These are phyloP conservation scores for Penicillium palitans DNA, from an alignment of 2,329 filamentous ascomycete species.

Conservation along the genomic window DNA sequence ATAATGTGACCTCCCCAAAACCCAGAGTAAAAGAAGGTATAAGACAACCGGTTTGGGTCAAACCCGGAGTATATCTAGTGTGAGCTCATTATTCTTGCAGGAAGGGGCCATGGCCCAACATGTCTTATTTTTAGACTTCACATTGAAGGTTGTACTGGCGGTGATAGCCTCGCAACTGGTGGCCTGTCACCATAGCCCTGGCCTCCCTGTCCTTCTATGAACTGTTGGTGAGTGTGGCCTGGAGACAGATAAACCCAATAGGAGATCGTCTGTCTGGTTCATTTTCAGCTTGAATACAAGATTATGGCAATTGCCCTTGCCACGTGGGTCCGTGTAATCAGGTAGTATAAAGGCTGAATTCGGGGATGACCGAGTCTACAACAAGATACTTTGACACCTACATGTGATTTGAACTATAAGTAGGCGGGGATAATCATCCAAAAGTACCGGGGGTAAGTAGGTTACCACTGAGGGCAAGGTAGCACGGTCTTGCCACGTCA, in stretches of 20 bases:
- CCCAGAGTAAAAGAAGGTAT: neutral
- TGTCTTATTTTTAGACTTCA: conserved; percentile 13
- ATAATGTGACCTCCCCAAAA: neutral
- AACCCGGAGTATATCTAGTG: conserved; percentile 7
- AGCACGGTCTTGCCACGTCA: neutral
- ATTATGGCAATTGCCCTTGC: neutral
- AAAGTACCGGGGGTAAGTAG: conserved; percentile 5
- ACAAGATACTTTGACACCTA: neutral
- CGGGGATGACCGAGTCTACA: neutral
- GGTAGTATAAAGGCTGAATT: neutral
- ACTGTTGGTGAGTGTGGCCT: neutral
- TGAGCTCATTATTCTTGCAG: neutral
- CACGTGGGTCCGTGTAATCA: conserved; percentile 6
- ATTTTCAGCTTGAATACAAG: neutral
- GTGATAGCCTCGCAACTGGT: neutral
- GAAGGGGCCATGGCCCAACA: neutral
- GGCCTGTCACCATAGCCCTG: neutral
- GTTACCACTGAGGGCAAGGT: neutral
- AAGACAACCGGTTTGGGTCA: neutral
- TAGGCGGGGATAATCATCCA: neutral
- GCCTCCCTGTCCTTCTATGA: neutral
- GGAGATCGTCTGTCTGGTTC: neutral
- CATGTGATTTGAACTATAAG: conserved; percentile 7
- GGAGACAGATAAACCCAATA: neutral
- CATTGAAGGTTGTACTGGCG: neutral